phyloP scores from a whole-genome alignment of 352 stramenopile species.

The Pythium phragmiticola region DNA sequence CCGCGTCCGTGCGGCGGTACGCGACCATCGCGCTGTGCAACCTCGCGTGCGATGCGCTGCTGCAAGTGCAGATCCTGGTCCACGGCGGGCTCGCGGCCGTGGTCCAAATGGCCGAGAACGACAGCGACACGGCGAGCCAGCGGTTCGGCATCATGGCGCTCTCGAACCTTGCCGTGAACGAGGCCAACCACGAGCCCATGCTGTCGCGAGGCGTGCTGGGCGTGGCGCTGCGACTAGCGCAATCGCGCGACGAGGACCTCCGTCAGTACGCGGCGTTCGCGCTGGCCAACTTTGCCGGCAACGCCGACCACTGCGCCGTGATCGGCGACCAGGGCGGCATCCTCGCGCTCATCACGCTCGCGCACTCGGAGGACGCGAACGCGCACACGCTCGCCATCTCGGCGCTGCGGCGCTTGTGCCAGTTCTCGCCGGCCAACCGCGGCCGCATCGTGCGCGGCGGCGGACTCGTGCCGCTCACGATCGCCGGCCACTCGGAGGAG shows the following conservation, averaged over 20 bases:
- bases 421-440: constrained; percentile 88
- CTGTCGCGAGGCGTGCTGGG: constrained; percentile 86
- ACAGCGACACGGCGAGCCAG: constrained; percentile 79
- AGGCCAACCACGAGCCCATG: constrained; percentile 92
- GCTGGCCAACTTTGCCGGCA: constrained; percentile 92
- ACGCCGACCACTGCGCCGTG: constrained; percentile 79
- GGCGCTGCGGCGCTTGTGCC: constrained; percentile 90
- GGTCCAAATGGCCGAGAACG: constrained; percentile 66
- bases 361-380: constrained; percentile 87
- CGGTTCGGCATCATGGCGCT: constrained; percentile 94
- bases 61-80: constrained; percentile 92
- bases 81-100: constrained; percentile 91
- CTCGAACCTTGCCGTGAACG: constrained; percentile 93
- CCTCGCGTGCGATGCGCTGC: constrained; percentile 87
- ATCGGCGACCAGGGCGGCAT: constrained; percentile 92
- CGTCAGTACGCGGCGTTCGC: constrained; percentile 91
- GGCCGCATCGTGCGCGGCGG: constrained; percentile 83
- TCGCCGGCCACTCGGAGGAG: constrained; percentile 83
- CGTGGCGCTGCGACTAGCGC: constrained; percentile 74
- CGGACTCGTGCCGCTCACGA: constrained; percentile 82
- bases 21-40: constrained; percentile 96
- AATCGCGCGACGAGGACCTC: constrained; percentile 75
- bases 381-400: constrained; percentile 91
- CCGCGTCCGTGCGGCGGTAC: constrained; percentile 84
- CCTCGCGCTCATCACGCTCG: constrained; percentile 87